Conservation (phyloP, 768 basidiomycete species). For the Chalciporus piperatus region DNA sequence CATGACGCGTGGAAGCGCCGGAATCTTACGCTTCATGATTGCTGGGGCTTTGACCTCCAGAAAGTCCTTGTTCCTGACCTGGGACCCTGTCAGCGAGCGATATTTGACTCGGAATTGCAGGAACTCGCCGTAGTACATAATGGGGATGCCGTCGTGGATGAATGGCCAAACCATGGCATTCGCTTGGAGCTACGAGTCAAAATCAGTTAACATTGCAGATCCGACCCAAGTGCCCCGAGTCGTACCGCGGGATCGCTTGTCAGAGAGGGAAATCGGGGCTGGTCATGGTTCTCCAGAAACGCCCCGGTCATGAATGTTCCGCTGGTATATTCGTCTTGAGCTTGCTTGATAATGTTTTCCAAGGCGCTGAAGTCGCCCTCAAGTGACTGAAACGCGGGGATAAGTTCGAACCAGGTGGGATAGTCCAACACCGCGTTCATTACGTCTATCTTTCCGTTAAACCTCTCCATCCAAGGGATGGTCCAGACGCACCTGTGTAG, state of each 20-base stretch:
- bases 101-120: not conserved
- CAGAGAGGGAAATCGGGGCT: conserved; percentile 45
- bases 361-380: conserved; percentile 34
- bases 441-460: conserved; percentile 30
- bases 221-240: not conserved
- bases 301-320: conserved; percentile 42
- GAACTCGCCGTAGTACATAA: conserved; percentile 45
- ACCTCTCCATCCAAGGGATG: not conserved
- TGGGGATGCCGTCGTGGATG: conserved; percentile 49
- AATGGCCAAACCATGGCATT: conserved; percentile 53
- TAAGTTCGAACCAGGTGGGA: conserved; percentile 45
- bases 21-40: conserved; percentile 50
- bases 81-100: not conserved
- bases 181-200: conserved; percentile 32
- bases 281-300: conserved; percentile 57
- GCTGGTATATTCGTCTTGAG: conserved; percentile 38
- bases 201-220: not conserved
- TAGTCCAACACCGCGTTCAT: conserved; percentile 48
- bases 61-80: conserved; percentile 52
- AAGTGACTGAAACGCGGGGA: conserved; percentile 37
- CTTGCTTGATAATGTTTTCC: conserved; percentile 22
- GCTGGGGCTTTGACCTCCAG: conserved; percentile 41
- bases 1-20: not conserved
- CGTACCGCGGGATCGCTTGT: conserved; percentile 42
- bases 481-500: conserved; percentile 39